Base-by-base conservation (phyloP, 176 grass and related monocot genomes). In the Puya raimondii region DNA sequence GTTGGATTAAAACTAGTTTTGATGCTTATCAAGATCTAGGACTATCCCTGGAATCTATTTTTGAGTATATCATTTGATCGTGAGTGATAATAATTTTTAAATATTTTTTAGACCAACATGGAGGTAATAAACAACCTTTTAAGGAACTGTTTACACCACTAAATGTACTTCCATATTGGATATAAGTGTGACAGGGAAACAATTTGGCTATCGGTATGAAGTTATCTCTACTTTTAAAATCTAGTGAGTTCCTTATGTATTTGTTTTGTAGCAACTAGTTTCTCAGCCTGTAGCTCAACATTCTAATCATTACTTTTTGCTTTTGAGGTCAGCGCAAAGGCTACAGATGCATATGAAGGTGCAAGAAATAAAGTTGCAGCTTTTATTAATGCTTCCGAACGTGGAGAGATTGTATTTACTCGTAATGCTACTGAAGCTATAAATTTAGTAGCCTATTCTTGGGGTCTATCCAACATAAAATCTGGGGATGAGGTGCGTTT, bases 361-460 rank as follows among this genome's bases (percentile, higher is more conserved):
- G 94, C 94, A 72, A 97, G 94, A 81, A 90, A 15, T 65, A 97
- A 97, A 83, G 89, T 97, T 83, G 94, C 94, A 68, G 69, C 66
- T 71, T 92, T 97, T 78, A 71, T 92, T 50, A 92, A 97, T 79
- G 89, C 94, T 15, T 29, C 80, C 64, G 80, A 86, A 72, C 84
- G 86, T 65, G 85, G 59, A 84, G 93, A 97, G 77, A 97, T 97
- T 67, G 33, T 97, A 75, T 97, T 97, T 82, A 97, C 93, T 50
- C 79, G 84, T 63, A 92, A 97, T 87, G 93, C 89, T 76, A 90
- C 93, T 42, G 93, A 97, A 92, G 86, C 93, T 76, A 92, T 97
- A 58, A 97, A 97, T 79, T 78, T 97, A 70, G 89, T 97, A 61
- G 89, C 93, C 70, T 88, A 97, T 73, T 89, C 89, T 4, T 97